phyloP scores from a whole-genome alignment of 1,139 yeast genomes.

The Suhomyces chickasaworum region DNA sequence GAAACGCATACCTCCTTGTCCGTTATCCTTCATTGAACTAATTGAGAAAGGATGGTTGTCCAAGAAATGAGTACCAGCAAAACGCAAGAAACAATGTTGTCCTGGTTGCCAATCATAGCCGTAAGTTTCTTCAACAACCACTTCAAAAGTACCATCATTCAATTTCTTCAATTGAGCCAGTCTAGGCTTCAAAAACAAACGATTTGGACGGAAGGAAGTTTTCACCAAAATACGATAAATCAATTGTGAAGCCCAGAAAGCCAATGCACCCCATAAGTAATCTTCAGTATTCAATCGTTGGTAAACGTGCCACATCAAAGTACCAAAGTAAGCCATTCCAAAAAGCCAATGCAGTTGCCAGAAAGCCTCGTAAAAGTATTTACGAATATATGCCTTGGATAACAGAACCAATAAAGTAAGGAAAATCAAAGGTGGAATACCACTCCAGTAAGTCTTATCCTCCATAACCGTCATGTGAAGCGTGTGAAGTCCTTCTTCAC shows the following conservation, averaged over 20 bases:
- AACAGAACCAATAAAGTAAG: slow-evolving; percentile 49
- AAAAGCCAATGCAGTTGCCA: slow-evolving; percentile 60
- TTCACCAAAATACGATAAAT: slow-evolving; percentile 54
- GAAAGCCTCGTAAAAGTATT: slow-evolving; percentile 52
- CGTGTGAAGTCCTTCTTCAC: slow-evolving; percentile 52
- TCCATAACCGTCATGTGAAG: slow-evolving; percentile 22
- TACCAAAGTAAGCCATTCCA: slow-evolving; percentile 56
- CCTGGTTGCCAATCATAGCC: slow-evolving; percentile 58
- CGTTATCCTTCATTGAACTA: slow-evolving; percentile 37
- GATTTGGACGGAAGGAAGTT: slow-evolving; percentile 49
- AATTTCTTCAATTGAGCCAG: slow-evolving; percentile 38
- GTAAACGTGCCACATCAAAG: slow-evolving; percentile 54
- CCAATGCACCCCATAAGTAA: slow-evolving; percentile 59
- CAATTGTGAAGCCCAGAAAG: slow-evolving; percentile 56
- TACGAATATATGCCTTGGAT: slow-evolving; percentile 49
- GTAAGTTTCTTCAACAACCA: slow-evolving; percentile 40
- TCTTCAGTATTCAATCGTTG: slow-evolving; percentile 41
- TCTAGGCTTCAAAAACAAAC: slow-evolving; percentile 49
- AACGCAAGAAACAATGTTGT: slow-evolving; percentile 59
- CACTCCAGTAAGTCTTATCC: slow-evolving; percentile 29
- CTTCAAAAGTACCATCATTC: slow-evolving; percentile 41
- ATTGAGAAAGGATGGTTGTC: slow-evolving; percentile 69
- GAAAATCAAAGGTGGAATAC: slow-evolving; percentile 48
- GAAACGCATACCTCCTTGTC: slow-evolving; percentile 41
- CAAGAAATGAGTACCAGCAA: slow-evolving; percentile 45